Percentiles rank a stretch among this genome's conserved stretches.
Evolutionary conservation across 768 basidiomycete genomes (phyloP).

Genomic region (Pisolithus marmoratus): DNA sequence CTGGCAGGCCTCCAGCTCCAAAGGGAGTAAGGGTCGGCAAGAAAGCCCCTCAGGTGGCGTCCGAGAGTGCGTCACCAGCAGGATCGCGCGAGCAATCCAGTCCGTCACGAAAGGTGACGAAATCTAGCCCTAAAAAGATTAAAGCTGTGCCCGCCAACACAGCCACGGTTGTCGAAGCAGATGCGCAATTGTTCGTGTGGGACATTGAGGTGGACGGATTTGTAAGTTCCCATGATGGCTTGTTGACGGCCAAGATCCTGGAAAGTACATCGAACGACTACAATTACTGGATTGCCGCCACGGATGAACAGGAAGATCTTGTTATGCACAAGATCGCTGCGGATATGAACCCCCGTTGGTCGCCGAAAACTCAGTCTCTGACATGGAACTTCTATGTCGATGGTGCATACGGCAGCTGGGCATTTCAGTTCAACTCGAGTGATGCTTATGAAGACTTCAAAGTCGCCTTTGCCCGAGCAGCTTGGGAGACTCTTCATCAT

Average conservation of each 20-base stretch:
- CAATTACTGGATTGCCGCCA: constrained; percentile 56
- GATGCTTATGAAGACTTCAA: constrained; percentile 59
- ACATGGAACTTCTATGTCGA: constrained; percentile 80
- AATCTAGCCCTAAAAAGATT: constrained; percentile 9
- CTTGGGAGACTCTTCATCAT: constrained; percentile 80
- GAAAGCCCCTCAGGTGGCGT: constrained; percentile 10
- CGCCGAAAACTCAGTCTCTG: constrained; percentile 58
- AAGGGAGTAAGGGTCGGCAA: constrained; percentile 14
- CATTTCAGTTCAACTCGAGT: constrained; percentile 58
- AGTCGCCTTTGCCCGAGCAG: constrained; percentile 54
- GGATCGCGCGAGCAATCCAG: constrained; percentile 6
- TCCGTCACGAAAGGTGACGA: constrained; percentile 9
- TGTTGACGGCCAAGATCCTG: constrained; percentile 50
- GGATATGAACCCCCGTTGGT: constrained; percentile 70
- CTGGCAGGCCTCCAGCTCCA: constrained; percentile 19
- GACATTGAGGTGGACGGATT: constrained; percentile 46
- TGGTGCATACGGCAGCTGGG: constrained; percentile 71
- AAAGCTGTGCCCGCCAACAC: constrained; percentile 14
- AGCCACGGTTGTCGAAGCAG: constrained; percentile 31
- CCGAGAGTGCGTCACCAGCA: constrained; percentile 3
- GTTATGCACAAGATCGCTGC: constrained; percentile 59
- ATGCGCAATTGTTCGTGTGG: constrained; percentile 63
- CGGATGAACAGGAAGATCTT: constrained; percentile 41
- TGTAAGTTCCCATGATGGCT: constrained; percentile 38
- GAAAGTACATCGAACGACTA: constrained; percentile 40